Conservation (phyloP, 768 basidiomycete genomes). For the Calocera viscosa region DNA sequence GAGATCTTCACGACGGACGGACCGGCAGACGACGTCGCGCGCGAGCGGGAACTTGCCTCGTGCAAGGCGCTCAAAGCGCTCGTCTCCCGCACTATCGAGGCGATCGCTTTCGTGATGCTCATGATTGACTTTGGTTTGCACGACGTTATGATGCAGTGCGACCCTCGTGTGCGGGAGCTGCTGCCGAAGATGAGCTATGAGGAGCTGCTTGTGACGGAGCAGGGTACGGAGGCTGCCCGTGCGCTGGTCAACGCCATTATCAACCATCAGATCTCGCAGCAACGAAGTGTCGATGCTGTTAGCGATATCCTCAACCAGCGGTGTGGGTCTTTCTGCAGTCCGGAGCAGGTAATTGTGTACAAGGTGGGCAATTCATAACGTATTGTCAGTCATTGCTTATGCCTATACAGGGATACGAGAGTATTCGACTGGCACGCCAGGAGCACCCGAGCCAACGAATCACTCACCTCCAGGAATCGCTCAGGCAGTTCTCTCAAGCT, state of each 20-base stretch:
- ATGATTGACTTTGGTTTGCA: slow-evolving; percentile 82
- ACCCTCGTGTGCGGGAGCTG: slow-evolving; percentile 53
- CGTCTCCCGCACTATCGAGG: slow-evolving; percentile 79
- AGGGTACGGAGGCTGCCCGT: slow-evolving; percentile 78
- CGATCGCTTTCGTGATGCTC: slow-evolving; percentile 82
- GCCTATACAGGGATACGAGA: slow-evolving; percentile 71
- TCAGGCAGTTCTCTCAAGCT: slow-evolving; percentile 84
- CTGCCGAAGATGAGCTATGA: slow-evolving; percentile 67
- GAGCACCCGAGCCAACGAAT: slow-evolving; percentile 63
- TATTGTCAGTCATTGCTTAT: background rate
- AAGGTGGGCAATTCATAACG: slow-evolving; percentile 43
- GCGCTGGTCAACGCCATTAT: slow-evolving; percentile 90
- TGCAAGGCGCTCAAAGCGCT: slow-evolving; percentile 41
- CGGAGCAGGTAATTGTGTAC: slow-evolving; percentile 95
- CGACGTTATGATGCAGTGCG: slow-evolving; percentile 76
- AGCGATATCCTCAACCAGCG: slow-evolving; percentile 87
- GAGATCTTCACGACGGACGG: slow-evolving; percentile 6
- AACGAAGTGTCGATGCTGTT: slow-evolving; percentile 92
- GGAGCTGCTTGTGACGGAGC: slow-evolving; percentile 69
- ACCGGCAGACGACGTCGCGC: background rate
- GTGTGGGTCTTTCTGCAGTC: slow-evolving; percentile 95
- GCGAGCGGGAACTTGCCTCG: slow-evolving; percentile 13
- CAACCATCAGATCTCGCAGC: slow-evolving; percentile 94
- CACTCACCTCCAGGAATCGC: slow-evolving; percentile 70
- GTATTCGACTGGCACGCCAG: slow-evolving; percentile 78